Evolutionary conservation across 805 yeast genomes (phyloP), one percentile per base, ranked within the genome.

Genomic region (Starmerella apicola): DNA sequence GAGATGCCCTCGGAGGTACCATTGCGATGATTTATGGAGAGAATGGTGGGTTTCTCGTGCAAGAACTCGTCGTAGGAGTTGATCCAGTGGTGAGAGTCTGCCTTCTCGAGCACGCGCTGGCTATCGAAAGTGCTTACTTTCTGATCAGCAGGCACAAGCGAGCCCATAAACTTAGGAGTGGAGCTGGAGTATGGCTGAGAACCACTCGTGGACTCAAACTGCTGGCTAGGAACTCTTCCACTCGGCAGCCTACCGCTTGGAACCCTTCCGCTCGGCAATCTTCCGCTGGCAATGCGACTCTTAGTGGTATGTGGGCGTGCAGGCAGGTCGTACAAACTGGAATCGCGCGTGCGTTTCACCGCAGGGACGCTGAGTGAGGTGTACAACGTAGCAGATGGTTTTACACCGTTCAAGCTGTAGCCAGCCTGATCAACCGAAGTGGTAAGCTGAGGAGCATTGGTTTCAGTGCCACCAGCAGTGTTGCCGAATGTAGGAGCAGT

Each of bases 351-450:
- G 18, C 45, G 45, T 23, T 48, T 43, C 16, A 26, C 15, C 5
- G 34, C 32, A 15, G 46, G 49, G 17, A 36, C 30, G 6, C 48
- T 39, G 15, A 52, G 43, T 3, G 56, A 51, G 5, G 46, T 41
- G 42, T 52, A 52, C n/a, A 48, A 50, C 32, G 49, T 52, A 9
- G 40, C 40, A 3, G 53, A 37, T 4, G 56, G 53, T 2, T 40
- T 26, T 6, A 37, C 46, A 15, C 51, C 54, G 7, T 43, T 45
- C 23, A 54, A 34, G 12, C 37, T 27, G 35, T 40, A 51, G 15
- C 58, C 43, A 1, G 58, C 51, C 40, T 56, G 57, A 37, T 56
- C 55, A n/a, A 56, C 43, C 0, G 53, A 40, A 1, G 59, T 53
- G 2, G 4, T 12, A 25, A 8, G 33, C 37, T 19, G 36, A 26